Conservation (phyloP, 2,329 filamentous ascomycete genomes). For the Talaromyces sp. region DNA sequence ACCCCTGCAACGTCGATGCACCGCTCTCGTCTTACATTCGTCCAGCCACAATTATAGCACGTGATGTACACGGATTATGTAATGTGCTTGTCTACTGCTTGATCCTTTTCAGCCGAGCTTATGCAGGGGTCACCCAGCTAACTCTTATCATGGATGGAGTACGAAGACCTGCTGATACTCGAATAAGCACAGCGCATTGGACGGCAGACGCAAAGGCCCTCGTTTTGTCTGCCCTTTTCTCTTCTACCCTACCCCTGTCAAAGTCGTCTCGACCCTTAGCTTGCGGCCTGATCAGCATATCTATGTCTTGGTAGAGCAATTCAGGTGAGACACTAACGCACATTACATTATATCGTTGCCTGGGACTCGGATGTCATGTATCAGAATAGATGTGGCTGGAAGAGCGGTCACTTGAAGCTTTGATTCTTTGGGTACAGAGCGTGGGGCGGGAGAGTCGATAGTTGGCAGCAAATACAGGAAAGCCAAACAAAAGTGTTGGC, state of each 20-base stretch:
- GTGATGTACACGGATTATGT: constrained; percentile 2
- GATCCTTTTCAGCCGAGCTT: neutral
- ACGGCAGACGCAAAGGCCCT: neutral
- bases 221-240: neutral
- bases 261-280: neutral
- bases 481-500: neutral
- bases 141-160: neutral
- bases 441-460: neutral
- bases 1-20: neutral
- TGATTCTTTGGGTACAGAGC: neutral
- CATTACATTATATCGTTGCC: neutral
- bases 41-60: constrained; percentile 15
- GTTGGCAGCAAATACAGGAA: neutral
- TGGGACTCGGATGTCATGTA: neutral
- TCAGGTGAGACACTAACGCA: neutral
- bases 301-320: neutral
- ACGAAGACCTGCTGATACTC: neutral
- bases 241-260: neutral
- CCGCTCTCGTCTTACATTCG: constrained; percentile 3
- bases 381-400: neutral
- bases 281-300: neutral
- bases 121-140: neutral
- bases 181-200: neutral
- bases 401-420: neutral
- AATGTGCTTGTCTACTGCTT: neutral